Evolutionary conservation across 176 grass and related monocot genomes (phyloP), one percentile per base, ranked within the genome.

Genomic region (Eragrostis nindensis): DNA sequence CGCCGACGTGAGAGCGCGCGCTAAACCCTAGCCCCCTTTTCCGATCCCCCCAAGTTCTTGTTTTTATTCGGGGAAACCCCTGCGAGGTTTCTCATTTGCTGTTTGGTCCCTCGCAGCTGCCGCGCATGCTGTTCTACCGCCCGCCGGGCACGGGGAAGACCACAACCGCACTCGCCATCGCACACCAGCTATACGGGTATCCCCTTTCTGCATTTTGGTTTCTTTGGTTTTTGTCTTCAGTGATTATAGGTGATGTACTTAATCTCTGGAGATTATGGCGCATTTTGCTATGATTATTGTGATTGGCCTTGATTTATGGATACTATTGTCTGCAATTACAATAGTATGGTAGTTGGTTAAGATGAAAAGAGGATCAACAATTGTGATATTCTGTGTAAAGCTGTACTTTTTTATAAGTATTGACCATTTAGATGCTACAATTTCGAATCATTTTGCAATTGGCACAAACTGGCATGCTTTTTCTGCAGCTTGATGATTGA

Each of bases 61-160:
- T 45, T 32, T 12, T 27, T 84, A 16, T 69, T 83, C 40, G 36
- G 8, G 26, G 40, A 66, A n/a, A 8, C 62, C 82, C 79, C 18
- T 27, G 19, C 29, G 8, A 45, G 26, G 30, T 68, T 21, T 59
- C 68, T 76, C 70, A 84, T 84, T 87, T 75, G 11, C 36, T 45
- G 39, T 55, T 38, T 81, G n/a, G 73, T 60, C 66, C 53, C 67
- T 79, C 48, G 41, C 84, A 98, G 96, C 84, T 92, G 60, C 96
- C 96, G 53, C 96, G 95, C 79, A 90, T 98, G 96, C 88, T 98
- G 47, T 98, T 95, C 85, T 98, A 98, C 18, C 92, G 92, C 45
- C 96, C 96, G 27, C 96, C 96, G 16, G 92, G 96, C 38, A 98
- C 92, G 3, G 96, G 96, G 22, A 98, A 98, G 85, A 95, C 96